These are phyloP conservation scores for Vigna angularis DNA, from an alignment of 306 rosid genomes.

Conservation along the genomic window DNA sequence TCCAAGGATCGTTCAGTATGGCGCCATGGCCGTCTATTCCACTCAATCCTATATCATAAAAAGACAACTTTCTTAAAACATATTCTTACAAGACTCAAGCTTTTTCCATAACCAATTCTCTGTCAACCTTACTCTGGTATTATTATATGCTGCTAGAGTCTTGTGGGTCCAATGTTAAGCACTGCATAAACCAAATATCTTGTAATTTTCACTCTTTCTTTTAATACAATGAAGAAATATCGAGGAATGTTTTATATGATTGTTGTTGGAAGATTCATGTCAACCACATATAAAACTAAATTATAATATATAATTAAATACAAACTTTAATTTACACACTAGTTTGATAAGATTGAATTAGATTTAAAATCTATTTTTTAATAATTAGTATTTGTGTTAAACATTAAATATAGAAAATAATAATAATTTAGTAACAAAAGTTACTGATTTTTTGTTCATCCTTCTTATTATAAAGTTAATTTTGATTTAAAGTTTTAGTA, in stretches of 20 bases:
- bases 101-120: neutral
- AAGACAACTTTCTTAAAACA: slow-evolving; percentile 8
- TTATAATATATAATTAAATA: too few relatives aligned
- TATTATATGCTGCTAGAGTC: slow-evolving; percentile 10
- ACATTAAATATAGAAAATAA: too few relatives aligned
- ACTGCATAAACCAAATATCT: neutral
- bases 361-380: too few relatives aligned
- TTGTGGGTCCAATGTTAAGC: neutral
- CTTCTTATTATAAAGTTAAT: too few relatives aligned
- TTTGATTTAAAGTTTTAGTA: too few relatives aligned
- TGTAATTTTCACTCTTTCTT: neutral
- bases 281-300: too few relatives aligned
- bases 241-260: neutral
- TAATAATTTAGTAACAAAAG: too few relatives aligned
- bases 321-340: too few relatives aligned
- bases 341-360: too few relatives aligned
- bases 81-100: slow-evolving; percentile 1
- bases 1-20: slow-evolving; percentile 13
- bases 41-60: slow-evolving; percentile 24
- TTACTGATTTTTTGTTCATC: too few relatives aligned
- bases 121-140: neutral
- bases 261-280: neutral
- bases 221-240: neutral
- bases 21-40: slow-evolving; percentile 25
- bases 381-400: too few relatives aligned